Conservation (phyloP, 768 basidiomycete genomes). For the Tricholoma furcatifolium region DNA sequence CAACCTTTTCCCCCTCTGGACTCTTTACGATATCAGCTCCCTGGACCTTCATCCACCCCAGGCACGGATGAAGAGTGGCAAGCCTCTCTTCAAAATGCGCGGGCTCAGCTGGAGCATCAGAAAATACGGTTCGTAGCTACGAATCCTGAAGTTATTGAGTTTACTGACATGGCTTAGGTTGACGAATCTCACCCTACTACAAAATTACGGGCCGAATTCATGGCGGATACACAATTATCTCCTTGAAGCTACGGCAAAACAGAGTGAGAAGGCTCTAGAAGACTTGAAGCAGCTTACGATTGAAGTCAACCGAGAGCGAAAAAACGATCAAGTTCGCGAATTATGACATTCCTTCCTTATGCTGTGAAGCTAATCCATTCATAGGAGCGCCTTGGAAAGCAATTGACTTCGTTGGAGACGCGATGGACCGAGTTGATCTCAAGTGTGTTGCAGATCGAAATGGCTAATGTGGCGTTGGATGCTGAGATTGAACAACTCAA, state of each 20-base stretch:
- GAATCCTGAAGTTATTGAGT: too few species aligned
- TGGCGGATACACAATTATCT: constrained; percentile 92
- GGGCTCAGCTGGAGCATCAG: constrained; percentile 85
- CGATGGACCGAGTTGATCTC: constrained; percentile 94
- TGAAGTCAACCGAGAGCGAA: constrained; percentile 85
- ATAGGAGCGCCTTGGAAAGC: constrained; percentile 76
- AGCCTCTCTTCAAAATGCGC: constrained; percentile 70
- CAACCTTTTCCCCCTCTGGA: constrained; percentile 69
- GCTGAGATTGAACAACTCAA: constrained; percentile 68
- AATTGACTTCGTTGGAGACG: constrained; percentile 79
- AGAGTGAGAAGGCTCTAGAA: constrained; percentile 71
- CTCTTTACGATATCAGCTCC: constrained; percentile 69
- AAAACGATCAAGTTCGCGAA: constrained; percentile 72
- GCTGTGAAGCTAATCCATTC: neutral
- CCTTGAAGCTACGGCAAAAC: constrained; percentile 73
- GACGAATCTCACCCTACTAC: constrained; percentile 78
- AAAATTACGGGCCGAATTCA: constrained; percentile 87
- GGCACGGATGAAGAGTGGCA: constrained; percentile 79
- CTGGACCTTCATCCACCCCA: constrained; percentile 59
- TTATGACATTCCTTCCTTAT: neutral
- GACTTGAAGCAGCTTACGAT: constrained; percentile 76
- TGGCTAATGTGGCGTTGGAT: constrained; percentile 90
- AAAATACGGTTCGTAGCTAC: constrained; percentile 57
- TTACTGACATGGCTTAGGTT: constrained; percentile 46
- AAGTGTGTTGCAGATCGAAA: constrained; percentile 88